Percentiles rank a stretch among this genome's conserved stretches.
phyloP scores from a whole-genome alignment of 805 yeast genomes.

The Candida xyloterini region DNA sequence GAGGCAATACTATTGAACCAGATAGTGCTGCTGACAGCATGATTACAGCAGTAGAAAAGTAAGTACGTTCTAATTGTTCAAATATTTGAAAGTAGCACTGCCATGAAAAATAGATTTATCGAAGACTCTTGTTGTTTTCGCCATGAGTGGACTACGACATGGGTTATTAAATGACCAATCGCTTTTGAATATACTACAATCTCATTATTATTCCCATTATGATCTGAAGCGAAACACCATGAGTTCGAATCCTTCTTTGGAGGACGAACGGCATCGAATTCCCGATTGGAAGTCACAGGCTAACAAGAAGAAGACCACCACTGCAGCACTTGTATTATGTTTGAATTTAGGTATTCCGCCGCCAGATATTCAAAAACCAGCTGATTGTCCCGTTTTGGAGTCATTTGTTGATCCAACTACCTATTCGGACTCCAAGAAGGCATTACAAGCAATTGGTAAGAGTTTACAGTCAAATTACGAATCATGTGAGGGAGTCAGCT shows the following conservation, averaged over 20 bases:
- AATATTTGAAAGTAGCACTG: background rate
- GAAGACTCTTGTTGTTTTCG: conserved; percentile 1
- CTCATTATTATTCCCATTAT: conserved; percentile 50
- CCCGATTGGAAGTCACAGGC: conserved; percentile 89
- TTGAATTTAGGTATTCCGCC: conserved; percentile 95
- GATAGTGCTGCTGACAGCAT: background rate
- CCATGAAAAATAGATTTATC: background rate
- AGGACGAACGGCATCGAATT: conserved; percentile 63
- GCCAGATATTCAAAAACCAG: conserved; percentile 90
- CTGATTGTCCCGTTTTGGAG: conserved; percentile 88
- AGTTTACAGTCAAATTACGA: conserved; percentile 86
- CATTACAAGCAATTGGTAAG: conserved; percentile 88
- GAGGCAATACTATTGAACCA: conserved; percentile 13
- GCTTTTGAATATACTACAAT: conserved; percentile 28
- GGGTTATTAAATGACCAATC: conserved; percentile 33
- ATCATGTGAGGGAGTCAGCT: conserved; percentile 53
- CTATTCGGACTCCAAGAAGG: conserved; percentile 82
- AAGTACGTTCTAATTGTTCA: too few species aligned
- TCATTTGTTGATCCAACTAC: conserved; percentile 90
- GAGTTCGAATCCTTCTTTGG: conserved; percentile 72
- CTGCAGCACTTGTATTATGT: conserved; percentile 89
- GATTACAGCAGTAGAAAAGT: conserved; percentile 6
- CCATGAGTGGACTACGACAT: conserved; percentile 26
- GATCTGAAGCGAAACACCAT: conserved; percentile 92
- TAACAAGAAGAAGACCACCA: conserved; percentile 88